Conservation (phyloP, 2,329 filamentous ascomycete genomes). For the Xylaria sp. region DNA sequence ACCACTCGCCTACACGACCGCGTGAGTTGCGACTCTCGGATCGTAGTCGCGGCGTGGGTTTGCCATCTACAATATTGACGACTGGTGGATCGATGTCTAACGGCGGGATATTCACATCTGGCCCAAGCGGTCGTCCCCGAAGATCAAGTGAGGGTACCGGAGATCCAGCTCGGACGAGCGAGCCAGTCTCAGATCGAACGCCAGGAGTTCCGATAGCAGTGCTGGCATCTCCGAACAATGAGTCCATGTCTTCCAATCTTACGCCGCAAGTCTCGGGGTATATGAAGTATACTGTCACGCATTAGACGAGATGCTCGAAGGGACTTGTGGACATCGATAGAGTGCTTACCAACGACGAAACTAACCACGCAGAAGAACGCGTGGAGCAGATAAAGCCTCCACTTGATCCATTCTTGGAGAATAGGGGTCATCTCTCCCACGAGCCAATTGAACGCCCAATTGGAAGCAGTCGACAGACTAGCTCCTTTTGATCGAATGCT, state of each 20-base stretch:
- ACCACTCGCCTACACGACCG: constrained; percentile 62
- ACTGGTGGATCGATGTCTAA: constrained; percentile 84
- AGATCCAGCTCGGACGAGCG: constrained; percentile 81
- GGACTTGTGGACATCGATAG: background rate
- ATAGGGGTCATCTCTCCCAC: constrained; percentile 96
- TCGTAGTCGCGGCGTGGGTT: constrained; percentile 57
- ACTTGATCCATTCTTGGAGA: constrained; percentile 89
- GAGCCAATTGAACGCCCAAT: constrained; percentile 99
- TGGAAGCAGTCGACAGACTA: constrained; percentile 93
- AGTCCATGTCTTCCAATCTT: constrained; percentile 95
- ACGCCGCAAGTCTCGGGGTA: constrained; percentile 98
- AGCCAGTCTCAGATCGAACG: constrained; percentile 79
- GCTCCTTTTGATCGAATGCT: constrained; percentile 98
- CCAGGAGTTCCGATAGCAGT: constrained; percentile 82
- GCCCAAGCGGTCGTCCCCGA: constrained; percentile 63
- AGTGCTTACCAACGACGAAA: constrained; percentile 89
- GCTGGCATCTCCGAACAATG: constrained; percentile 91
- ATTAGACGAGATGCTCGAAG: constrained; percentile 38
- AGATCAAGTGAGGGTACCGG: constrained; percentile 82
- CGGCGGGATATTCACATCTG: constrained; percentile 79
- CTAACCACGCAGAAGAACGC: constrained; percentile 96
- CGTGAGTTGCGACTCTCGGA: constrained; percentile 50
- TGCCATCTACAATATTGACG: constrained; percentile 61
- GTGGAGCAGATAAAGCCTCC: constrained; percentile 94
- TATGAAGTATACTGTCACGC: constrained; percentile 84